Base-by-base conservation (phyloP, 345 rosid species). In the Brassica rapa region DNA sequence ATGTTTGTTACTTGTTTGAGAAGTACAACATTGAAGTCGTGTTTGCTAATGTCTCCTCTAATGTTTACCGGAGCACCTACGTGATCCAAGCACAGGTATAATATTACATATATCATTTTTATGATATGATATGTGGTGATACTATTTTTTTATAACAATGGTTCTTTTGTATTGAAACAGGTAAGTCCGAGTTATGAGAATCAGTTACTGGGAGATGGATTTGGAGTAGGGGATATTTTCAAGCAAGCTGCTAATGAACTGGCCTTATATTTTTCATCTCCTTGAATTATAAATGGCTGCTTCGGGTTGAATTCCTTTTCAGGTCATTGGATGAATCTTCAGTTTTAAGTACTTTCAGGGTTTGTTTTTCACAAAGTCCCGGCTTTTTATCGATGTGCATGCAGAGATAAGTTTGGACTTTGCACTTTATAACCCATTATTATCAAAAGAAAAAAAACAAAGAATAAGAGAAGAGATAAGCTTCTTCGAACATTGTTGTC, bases 1-100 rank as follows among this genome's bases (percentile, higher is more conserved):
- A 78, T 23, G 82, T 89, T 49, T 86, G 89, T 81, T 85, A 69
- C 68, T 77, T 87, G 51, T 49, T 92, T 80, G 90, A 92, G 78
- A 90, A 89, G 84, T 84, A 86, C 9, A 80, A 84, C 4, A 77
- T 92, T 1, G 89, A 88, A 70, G 84, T 92, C 61, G 14, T 88
- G 9, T 83, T 85, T 35, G 93, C 86, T 76, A 86, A 86, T 70
- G 78, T 85, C 51, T 86, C 87, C 21, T 84, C 90, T 3, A 80
- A 81, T 70, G 75, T 51, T 71, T 74, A 61, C 56, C 81, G 76
- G 12, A 74, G 78, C 74, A 79, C 81, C 82, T 84, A 71, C 83
- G 79, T 92, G 93, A 87, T 89, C 71, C 91, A 88, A 77, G 84
- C 85, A 2, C 88, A 77, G 59, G 89, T 90, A 85, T 80, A 85